These are phyloP conservation scores for Neolecta irregularis DNA, from an alignment of 1,139 yeast genomes.

Conservation along the genomic window DNA sequence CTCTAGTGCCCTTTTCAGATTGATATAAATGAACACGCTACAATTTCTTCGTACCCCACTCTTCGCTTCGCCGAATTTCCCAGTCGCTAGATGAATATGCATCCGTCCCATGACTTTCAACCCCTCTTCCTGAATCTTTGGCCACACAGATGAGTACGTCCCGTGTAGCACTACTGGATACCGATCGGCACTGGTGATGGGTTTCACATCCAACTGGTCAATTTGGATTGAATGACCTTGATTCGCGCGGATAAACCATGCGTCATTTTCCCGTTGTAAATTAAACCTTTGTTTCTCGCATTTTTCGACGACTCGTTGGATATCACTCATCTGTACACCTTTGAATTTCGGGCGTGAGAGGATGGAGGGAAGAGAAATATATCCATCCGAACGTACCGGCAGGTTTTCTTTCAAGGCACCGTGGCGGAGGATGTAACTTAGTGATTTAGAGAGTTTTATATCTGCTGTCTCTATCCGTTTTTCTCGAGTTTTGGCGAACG, in stretches of 20 bases:
- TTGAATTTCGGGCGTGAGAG: too few species aligned
- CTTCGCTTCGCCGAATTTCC: conserved; percentile 25
- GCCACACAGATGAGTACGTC: conserved; percentile 40
- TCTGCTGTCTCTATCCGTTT: not conserved
- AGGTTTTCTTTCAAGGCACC: too few species aligned
- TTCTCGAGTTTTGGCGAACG: too few species aligned
- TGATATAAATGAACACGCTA: conserved; percentile 47
- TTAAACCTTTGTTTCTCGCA: conserved; percentile 62
- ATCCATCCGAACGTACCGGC: too few species aligned
- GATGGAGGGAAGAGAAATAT: too few species aligned
- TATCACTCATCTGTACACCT: conserved; percentile 41
- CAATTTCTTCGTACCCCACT: conserved; percentile 55
- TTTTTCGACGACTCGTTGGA: conserved; percentile 42
- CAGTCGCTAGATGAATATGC: conserved; percentile 67
- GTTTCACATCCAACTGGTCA: conserved; percentile 31
- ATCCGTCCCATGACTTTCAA: conserved; percentile 56
- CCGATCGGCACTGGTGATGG: conserved; percentile 10
- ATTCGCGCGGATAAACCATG: conserved; percentile 57
- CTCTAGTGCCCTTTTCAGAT: conserved; percentile 33
- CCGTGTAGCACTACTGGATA: conserved; percentile 52
- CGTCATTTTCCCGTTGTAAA: conserved; percentile 23
- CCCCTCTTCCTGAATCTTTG: conserved; percentile 34
- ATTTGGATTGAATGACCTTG: conserved; percentile 71
- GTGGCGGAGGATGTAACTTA: too few species aligned
- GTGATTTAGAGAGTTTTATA: not conserved